Evolutionary conservation across 129 eudicot species (phyloP).

Genomic region (Ambrosia artemisiifolia): DNA sequence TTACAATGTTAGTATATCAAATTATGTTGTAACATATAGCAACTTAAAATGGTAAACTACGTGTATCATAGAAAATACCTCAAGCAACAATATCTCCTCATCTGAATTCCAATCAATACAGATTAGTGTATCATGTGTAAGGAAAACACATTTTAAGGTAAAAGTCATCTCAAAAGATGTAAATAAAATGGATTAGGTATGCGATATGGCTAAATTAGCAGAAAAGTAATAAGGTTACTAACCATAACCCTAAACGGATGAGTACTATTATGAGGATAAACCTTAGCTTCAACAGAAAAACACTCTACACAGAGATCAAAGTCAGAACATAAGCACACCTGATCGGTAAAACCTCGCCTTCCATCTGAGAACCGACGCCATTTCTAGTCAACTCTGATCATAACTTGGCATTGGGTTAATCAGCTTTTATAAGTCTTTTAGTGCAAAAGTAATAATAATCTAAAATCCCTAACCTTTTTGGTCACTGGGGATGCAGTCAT

Average conservation of each 20-base stretch:
- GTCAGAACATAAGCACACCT: slow-evolving; percentile 87
- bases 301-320: slow-evolving; percentile 96
- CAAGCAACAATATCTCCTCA: slow-evolving; percentile 88
- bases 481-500: slow-evolving; percentile 72
- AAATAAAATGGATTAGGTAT: not conserved
- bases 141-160: not conserved
- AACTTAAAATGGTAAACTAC: not conserved
- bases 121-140: slow-evolving; percentile 71
- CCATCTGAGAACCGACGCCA: too few species aligned
- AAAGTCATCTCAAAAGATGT: not conserved
- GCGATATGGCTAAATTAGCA: not conserved
- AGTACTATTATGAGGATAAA: slow-evolving; percentile 85
- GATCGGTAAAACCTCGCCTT: too few species aligned
- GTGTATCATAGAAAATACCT: slow-evolving; percentile 43
- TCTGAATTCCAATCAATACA: slow-evolving; percentile 97
- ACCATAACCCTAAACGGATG: slow-evolving; percentile 94
- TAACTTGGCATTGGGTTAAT: too few species aligned
- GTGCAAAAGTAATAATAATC: not conserved
- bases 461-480: slow-evolving; percentile 44
- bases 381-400: too few species aligned
- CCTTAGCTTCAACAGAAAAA: slow-evolving; percentile 95
- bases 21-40: not conserved
- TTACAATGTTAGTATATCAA: too few species aligned
- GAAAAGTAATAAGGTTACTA: slow-evolving; percentile 23
- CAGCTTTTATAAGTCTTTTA: not conserved